These are phyloP conservation scores for Suhomyces prunicola DNA, from an alignment of 805 yeast genomes.

Conservation along the genomic window DNA sequence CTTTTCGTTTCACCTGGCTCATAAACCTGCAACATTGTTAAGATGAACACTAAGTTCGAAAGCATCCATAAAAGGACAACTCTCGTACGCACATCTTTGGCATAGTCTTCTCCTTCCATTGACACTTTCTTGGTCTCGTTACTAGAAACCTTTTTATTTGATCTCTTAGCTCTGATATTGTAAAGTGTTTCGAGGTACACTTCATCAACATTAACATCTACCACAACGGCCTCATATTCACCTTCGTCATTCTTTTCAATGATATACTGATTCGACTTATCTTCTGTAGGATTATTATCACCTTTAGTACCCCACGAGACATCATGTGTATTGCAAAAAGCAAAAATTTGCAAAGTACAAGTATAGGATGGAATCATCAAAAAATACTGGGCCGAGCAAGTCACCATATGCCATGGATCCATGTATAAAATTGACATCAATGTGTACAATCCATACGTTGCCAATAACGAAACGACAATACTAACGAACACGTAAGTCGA, in stretches of 20 bases:
- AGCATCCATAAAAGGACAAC: slow-evolving; percentile 96
- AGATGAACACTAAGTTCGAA: slow-evolving; percentile 72
- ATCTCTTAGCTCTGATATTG: slow-evolving; percentile 68
- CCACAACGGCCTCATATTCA: slow-evolving; percentile 71
- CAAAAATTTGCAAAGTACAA: slow-evolving; percentile 90
- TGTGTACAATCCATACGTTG: slow-evolving; percentile 88
- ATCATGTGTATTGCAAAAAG: slow-evolving; percentile 97
- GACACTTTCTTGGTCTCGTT: slow-evolving; percentile 29
- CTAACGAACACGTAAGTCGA: slow-evolving; percentile 59
- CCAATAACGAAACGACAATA: slow-evolving; percentile 76
- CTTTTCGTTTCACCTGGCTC: slow-evolving; percentile 52
- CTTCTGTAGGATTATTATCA: slow-evolving; percentile 64
- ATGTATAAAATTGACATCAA: slow-evolving; percentile 79
- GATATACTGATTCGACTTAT: slow-evolving; percentile 75
- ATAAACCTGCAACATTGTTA: slow-evolving; percentile 85
- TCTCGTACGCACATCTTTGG: slow-evolving; percentile 89
- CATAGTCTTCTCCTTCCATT: slow-evolving; percentile 72
- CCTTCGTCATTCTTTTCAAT: slow-evolving; percentile 79
- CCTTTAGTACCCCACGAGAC: slow-evolving; percentile 99
- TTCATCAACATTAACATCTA: slow-evolving; percentile 81
- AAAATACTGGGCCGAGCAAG: slow-evolving; percentile 86
- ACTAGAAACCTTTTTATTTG: slow-evolving; percentile 48
- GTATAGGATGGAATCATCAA: slow-evolving; percentile 87
- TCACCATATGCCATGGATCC: slow-evolving; percentile 95
- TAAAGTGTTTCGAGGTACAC: slow-evolving; percentile 73